phyloP scores from a whole-genome alignment of 768 basidiomycete species.

The Lyophyllum atratum region DNA sequence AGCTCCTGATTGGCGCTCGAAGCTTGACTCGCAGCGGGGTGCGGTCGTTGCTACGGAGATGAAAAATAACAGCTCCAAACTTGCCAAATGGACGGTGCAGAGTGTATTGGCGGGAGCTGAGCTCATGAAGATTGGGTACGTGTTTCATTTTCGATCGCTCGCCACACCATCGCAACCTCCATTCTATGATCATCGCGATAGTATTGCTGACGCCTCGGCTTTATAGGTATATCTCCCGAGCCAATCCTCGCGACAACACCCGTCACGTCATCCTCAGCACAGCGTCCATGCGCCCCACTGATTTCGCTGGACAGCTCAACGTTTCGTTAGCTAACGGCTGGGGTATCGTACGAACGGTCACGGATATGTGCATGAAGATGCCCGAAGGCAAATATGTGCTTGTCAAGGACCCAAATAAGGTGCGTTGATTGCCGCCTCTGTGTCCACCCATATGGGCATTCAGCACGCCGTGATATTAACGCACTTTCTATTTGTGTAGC shows the following conservation, averaged over 20 bases:
- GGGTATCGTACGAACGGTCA: conserved; percentile 96
- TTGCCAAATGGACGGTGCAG: conserved; percentile 97
- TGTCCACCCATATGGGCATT: neutral
- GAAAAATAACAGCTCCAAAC: conserved; percentile 99
- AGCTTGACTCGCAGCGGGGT: conserved; percentile 93
- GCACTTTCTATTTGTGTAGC: conserved; percentile 48
- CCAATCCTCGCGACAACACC: conserved; percentile 90
- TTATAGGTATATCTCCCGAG: conserved; percentile 89
- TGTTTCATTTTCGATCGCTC: conserved; percentile 16
- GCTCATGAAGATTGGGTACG: conserved; percentile 94
- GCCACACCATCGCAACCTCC: neutral
- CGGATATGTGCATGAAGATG: conserved; percentile 94
- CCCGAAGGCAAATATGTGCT: conserved; percentile 98
- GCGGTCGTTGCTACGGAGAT: conserved; percentile 99
- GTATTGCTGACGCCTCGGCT: conserved; percentile 2
- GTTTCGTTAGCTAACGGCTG: conserved; percentile 95
- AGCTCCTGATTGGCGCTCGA: conserved; percentile 98
- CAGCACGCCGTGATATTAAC: conserved; percentile 11
- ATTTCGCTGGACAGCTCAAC: conserved; percentile 94
- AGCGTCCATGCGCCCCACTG: conserved; percentile 90
- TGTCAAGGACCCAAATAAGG: conserved; percentile 98
- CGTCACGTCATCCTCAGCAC: conserved; percentile 96
- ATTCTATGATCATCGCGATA: neutral
- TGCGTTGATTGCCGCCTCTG: conserved; percentile 36
- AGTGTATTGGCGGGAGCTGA: conserved; percentile 95